Evolutionary conservation across 805 yeast genomes (phyloP).

Genomic region (Yarrowia phangngaensis): DNA sequence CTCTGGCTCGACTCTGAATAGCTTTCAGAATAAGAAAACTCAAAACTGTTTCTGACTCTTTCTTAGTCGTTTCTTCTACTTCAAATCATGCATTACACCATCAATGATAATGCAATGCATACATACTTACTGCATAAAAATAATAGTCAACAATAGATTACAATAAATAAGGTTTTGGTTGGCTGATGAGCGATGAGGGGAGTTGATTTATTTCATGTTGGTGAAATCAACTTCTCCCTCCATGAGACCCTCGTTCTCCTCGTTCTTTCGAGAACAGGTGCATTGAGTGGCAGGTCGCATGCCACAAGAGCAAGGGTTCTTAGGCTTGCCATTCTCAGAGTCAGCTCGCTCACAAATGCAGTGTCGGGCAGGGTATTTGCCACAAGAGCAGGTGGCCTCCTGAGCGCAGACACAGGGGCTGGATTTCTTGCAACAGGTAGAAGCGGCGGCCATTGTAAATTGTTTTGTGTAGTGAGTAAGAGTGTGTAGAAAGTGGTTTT

Average conservation of each 20-base stretch:
- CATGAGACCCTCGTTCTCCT: slow-evolving; percentile 39
- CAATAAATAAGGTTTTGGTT: background rate
- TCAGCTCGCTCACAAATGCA: slow-evolving; percentile 54
- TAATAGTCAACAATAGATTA: too few species aligned
- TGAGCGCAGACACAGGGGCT: slow-evolving; percentile 56
- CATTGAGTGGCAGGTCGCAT: slow-evolving; percentile 51
- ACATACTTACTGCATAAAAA: too few species aligned
- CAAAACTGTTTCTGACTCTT: too few species aligned
- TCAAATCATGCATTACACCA: too few species aligned
- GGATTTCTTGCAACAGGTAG: slow-evolving; percentile 42
- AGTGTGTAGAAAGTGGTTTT: background rate
- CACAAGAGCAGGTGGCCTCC: slow-evolving; percentile 63
- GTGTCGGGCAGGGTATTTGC: slow-evolving; percentile 56
- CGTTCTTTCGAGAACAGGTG: slow-evolving; percentile 48
- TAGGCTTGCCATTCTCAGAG: slow-evolving; percentile 48
- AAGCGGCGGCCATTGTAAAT: slow-evolving; percentile 19
- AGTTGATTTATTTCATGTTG: slow-evolving; percentile 36
- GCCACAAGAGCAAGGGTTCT: slow-evolving; percentile 57
- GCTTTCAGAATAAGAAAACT: too few species aligned
- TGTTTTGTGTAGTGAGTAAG: background rate
- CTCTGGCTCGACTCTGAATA: too few species aligned
- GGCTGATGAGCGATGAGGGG: background rate
- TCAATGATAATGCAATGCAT: too few species aligned
- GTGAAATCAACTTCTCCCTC: slow-evolving; percentile 62
- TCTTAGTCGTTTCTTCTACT: background rate